Evolutionary conservation across 306 rosid genomes (phyloP), one percentile per base, ranked within the genome.

Genomic region (Neltuma alba): DNA sequence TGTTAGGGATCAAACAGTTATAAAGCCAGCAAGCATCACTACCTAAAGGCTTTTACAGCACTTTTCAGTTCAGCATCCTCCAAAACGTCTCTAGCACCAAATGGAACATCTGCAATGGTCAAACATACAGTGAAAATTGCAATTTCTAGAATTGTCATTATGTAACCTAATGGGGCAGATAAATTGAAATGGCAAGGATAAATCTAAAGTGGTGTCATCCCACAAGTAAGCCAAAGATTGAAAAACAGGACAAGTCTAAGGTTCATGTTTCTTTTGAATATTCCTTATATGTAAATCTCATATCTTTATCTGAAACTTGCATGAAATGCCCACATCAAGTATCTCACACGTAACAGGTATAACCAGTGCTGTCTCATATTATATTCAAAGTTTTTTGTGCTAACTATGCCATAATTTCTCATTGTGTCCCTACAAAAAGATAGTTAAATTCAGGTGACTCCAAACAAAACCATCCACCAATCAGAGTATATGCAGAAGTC

Each of bases 41-140:
- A 88, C 92, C 95, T 88, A 78, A 83, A 84, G 58, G 86, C 76
- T 84, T 88, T 91, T 47, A 91, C 92, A 11, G 90, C 92, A 83
- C 33, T 74, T 87, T 88, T 88, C 81, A 91, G 86, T 63, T 91
- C 92, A n/a, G 82, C 82, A 40, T 91, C 75, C 83, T 85, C 92
- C 89, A 88, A 80, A 75, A 91, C 87, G 79, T 89, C 87, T 80
- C 95, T 87, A 80, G 91, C 82, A 62, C 89, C 74, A 79, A 91
- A 21, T 55, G 95, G 92, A 76, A 87, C 92, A 80, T 84, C 95
- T 91, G 88, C 74, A 82, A 82, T 42, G 20, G 80, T 79, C 77
- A 71, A 47, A 69, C 60, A 69, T 40, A 74, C 16, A 82, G 52
- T 16, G 38, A 54, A 45, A 20, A 38, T 9, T 44, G 23, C 75